Conservation (phyloP, 257 asterid genomes). For the Coffea eugenioides region DNA sequence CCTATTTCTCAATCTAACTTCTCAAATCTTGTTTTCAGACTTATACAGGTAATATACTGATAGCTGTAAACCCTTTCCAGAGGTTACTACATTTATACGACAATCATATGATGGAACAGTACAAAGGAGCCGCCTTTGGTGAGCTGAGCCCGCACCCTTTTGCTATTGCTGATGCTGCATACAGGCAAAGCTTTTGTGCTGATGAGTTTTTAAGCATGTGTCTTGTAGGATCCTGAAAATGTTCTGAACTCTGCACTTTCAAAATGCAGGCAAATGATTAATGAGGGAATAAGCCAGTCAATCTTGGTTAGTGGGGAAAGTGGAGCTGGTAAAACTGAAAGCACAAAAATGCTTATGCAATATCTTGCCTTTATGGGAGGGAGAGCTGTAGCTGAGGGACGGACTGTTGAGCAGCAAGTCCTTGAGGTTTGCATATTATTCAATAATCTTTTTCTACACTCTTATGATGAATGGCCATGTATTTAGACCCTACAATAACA, state of each 20-base stretch:
- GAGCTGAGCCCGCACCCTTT: conserved; percentile 88
- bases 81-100: conserved; percentile 70
- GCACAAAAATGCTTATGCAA: conserved; percentile 81
- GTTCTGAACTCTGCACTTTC: conserved; percentile 18
- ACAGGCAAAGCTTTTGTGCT: conserved; percentile 50
- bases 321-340: conserved; percentile 97
- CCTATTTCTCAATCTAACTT: conserved; percentile 3
- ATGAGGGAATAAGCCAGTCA: conserved; percentile 69
- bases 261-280: conserved; percentile 70
- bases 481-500: background rate
- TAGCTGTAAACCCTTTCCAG: conserved; percentile 89
- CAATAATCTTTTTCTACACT: background rate
- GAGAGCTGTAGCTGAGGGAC: conserved; percentile 55
- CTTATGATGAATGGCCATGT: background rate
- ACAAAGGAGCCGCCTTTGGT: conserved; percentile 69
- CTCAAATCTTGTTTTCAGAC: conserved; percentile 50
- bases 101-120: conserved; percentile 62
- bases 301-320: conserved; percentile 98
- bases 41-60: conserved; percentile 85
- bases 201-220: conserved; percentile 6
- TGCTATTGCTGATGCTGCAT: conserved; percentile 88
- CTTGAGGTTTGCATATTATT: conserved; percentile 63
- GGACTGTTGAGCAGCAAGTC: conserved; percentile 82
- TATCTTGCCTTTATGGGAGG: conserved; percentile 96
- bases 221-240: conserved; percentile 9